Evolutionary conservation across 768 basidiomycete genomes (phyloP).

Genomic region (Hygrophoropsis aurantiaca): DNA sequence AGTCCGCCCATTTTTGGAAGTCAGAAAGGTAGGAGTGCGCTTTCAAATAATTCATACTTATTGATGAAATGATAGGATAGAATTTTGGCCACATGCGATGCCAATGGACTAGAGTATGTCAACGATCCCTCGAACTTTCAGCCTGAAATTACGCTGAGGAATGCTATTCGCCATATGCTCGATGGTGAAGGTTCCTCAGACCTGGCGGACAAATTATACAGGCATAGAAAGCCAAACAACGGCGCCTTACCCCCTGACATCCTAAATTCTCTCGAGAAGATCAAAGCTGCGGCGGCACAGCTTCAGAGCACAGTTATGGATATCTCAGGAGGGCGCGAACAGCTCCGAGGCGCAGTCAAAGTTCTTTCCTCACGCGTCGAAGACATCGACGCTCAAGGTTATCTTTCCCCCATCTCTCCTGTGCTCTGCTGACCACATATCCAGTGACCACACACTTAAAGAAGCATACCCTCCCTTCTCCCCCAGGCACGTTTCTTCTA

Average conservation of each 20-base stretch:
- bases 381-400: slow-evolving; percentile 49
- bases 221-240: slow-evolving; percentile 1
- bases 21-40: slow-evolving; percentile 57
- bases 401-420: neutral
- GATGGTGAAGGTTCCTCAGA: slow-evolving; percentile 3
- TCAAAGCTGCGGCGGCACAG: slow-evolving; percentile 29
- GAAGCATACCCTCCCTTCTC: slow-evolving; percentile 39
- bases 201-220: neutral
- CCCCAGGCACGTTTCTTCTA: slow-evolving; percentile 50
- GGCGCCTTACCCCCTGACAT: slow-evolving; percentile 22
- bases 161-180: slow-evolving; percentile 62
- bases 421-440: slow-evolving; percentile 7
- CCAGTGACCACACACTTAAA: slow-evolving; percentile 45
- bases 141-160: slow-evolving; percentile 68
- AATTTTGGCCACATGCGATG: slow-evolving; percentile 76
- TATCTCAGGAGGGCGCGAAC: slow-evolving; percentile 30
- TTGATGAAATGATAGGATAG: slow-evolving; percentile 52
- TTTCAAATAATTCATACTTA: slow-evolving; percentile 1
- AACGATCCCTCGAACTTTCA: slow-evolving; percentile 74
- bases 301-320: slow-evolving; percentile 33
- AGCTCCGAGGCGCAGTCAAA: slow-evolving; percentile 38
- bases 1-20: slow-evolving; percentile 64
- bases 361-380: slow-evolving; percentile 35
- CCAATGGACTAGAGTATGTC: slow-evolving; percentile 58
- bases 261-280: slow-evolving; percentile 28